Conservation (phyloP, 2,329 filamentous ascomycete genomes). For the Phaeosphaeria sp. region DNA sequence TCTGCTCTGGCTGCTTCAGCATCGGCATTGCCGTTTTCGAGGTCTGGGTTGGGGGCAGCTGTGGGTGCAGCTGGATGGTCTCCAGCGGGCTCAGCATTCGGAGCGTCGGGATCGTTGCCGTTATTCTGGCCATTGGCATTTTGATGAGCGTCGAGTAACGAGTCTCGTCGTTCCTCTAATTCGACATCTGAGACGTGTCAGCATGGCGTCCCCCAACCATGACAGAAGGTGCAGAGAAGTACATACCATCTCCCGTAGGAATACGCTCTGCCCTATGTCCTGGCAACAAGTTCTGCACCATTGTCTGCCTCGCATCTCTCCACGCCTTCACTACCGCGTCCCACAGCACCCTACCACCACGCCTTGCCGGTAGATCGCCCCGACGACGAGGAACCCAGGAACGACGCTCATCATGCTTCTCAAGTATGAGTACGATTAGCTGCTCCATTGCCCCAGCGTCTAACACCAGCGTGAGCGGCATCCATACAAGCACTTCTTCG, state of each 20-base stretch:
- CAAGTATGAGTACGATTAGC: constrained; percentile 16
- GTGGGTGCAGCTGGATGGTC: neutral
- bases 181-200: neutral
- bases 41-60: neutral
- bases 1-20: neutral
- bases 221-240: no score
- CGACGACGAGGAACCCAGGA: neutral
- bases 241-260: neutral
- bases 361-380: neutral
- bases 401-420: constrained; percentile 7
- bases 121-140: neutral
- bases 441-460: constrained; percentile 19
- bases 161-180: neutral
- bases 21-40: neutral
- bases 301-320: neutral
- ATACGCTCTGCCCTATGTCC: neutral
- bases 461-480: constrained; percentile 15
- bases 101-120: neutral
- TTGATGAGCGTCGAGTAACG: neutral
- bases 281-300: neutral
- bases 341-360: constrained; percentile 5
- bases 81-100: neutral
- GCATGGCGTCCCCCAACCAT: no score
- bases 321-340: neutral
- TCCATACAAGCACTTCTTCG: constrained; percentile 16